These are phyloP conservation scores for Zygnema cylindricum DNA, from an alignment of 139 green algal species.

Conservation along the genomic window DNA sequence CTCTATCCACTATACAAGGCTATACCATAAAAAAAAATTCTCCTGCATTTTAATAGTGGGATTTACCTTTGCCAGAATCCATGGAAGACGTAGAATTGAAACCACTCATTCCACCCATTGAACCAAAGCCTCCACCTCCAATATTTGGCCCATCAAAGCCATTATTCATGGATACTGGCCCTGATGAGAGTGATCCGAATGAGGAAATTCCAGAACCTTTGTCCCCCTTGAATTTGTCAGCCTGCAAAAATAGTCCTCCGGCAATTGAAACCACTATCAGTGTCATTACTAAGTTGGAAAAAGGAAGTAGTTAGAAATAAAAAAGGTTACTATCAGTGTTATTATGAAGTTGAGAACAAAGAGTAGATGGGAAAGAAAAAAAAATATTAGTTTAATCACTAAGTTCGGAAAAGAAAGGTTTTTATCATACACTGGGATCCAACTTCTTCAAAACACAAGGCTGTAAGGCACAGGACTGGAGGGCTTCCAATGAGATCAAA, in stretches of 20 bases:
- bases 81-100: not conserved
- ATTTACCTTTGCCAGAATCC: not conserved
- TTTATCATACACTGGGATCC: too few species aligned
- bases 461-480: not conserved
- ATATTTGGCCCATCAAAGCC: slow-evolving; percentile 38
- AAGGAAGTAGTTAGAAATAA: too few species aligned
- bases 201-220: slow-evolving; percentile 38
- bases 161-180: slow-evolving; percentile 48
- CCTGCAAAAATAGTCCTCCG: slow-evolving; percentile 18
- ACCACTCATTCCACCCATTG: not conserved
- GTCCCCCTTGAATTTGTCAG: slow-evolving; percentile 50
- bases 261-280: too few species aligned
- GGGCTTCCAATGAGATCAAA: not conserved
- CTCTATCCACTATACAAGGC: too few species aligned
- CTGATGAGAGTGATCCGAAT: slow-evolving; percentile 1
- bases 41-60: not conserved
- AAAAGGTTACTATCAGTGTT: too few species aligned
- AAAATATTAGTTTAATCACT: too few species aligned
- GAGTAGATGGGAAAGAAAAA: too few species aligned
- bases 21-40: too few species aligned
- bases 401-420: too few species aligned
- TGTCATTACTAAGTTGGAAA: too few species aligned
- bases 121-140: slow-evolving; percentile 41
- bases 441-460: not conserved
- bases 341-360: too few species aligned